Percentiles rank a stretch among this genome's conserved stretches.
Evolutionary conservation across 176 grass and related monocot genomes (phyloP).

Genomic region (Saccharum spontaneum): DNA sequence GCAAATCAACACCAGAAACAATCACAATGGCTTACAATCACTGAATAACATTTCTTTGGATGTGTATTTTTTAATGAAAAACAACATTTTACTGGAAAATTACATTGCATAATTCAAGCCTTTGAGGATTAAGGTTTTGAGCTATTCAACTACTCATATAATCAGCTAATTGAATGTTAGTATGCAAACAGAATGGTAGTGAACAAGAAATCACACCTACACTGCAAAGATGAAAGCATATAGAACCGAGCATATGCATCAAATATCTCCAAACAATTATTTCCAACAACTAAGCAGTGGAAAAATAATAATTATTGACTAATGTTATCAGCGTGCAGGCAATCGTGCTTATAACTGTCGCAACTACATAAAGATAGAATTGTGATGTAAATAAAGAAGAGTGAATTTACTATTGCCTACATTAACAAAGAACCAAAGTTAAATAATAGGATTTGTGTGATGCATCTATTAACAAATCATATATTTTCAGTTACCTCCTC

Average conservation of each 20-base stretch:
- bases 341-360: background rate
- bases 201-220: background rate
- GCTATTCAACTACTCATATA: background rate
- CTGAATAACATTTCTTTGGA: background rate
- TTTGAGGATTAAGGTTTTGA: too few species aligned
- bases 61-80: background rate
- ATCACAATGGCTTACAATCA: background rate
- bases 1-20: slow-evolving; percentile 11
- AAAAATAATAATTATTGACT: background rate
- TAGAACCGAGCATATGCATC: background rate
- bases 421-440: background rate
- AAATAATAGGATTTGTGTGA: background rate
- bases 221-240: background rate
- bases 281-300: background rate
- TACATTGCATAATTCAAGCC: slow-evolving; percentile 12
- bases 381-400: background rate
- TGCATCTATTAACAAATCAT: background rate
- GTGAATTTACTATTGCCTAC: background rate
- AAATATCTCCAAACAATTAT: background rate
- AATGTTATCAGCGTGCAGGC: background rate
- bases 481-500: slow-evolving; percentile 38
- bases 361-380: background rate
- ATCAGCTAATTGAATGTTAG: background rate
- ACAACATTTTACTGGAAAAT: background rate
- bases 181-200: background rate